Base-by-base conservation (phyloP, 306 rosid species). In the Crataegus laevigata region DNA sequence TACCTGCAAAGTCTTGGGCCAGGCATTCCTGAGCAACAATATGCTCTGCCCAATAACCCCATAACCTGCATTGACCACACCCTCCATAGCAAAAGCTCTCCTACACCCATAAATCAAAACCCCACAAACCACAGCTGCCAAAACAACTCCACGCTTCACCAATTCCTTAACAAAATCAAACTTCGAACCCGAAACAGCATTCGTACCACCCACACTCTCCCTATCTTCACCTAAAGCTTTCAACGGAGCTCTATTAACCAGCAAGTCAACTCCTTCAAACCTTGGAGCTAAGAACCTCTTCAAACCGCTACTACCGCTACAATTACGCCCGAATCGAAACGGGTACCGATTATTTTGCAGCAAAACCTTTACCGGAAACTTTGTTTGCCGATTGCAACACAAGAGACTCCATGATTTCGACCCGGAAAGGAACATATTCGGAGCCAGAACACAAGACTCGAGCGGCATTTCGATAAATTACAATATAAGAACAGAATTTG, bases 1-100 rank as follows among this genome's bases (percentile, higher is more conserved):
- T 75, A 96, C 85, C 79, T 73, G 88, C 61, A 83, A 82, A 8
- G 90, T 81, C 82, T 85, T 91, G 0, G 99, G 99, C 99, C 98
- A 92, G 8, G 96, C 78, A 83, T 81, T 90, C 82, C 88, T 88
- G 57, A 92, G 84, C 83, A 86, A 75, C 80, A 90, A 84, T 30
- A 89, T 85, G 80, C 89, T 84, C 87, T 90, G 88, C 78, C 86
- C 96, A 77, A 85, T 22, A 59, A 90, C 88, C 51, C 91, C 98
- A 79, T 89, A 84, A 8, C 97, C 87, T 12, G 92, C 96, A 82
- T 87, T 82, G 9, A 73, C 90, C 14, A 85, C 87, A 28, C 88
- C 93, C 73, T 96, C 97, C 61, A 51, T 15, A 25, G 99, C 97
- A 9, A 88, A 84, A 51, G 90, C 97, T 43, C 83, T 85, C 24